These are phyloP conservation scores for Tricholoma matsutake DNA, from an alignment of 768 basidiomycete genomes.

Conservation along the genomic window DNA sequence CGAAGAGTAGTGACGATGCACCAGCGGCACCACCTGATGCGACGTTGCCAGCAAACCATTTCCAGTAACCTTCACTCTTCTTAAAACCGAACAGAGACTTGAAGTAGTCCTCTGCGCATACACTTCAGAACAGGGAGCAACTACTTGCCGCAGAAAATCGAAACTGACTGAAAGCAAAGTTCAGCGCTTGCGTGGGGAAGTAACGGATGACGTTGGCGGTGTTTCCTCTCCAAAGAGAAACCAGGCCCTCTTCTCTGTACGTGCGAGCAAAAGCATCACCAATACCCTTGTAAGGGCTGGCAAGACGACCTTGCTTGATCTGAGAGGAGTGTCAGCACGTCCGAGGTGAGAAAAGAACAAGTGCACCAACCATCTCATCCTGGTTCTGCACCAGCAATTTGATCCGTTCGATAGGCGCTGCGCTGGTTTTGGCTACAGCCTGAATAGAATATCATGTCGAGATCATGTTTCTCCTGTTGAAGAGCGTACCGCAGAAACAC, in stretches of 20 bases:
- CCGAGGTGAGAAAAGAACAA: slow-evolving; percentile 12
- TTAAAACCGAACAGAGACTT: slow-evolving; percentile 99
- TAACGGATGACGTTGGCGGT: slow-evolving; percentile 99
- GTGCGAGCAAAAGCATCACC: slow-evolving; percentile 89
- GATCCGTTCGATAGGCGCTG: slow-evolving; percentile 99
- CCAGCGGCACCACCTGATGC: slow-evolving; percentile 99
- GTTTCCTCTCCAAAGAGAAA: slow-evolving; percentile 98
- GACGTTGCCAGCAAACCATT: slow-evolving; percentile 97
- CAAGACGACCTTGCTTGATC: slow-evolving; percentile 99
- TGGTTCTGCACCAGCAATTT: slow-evolving; percentile 98
- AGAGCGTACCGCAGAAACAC: slow-evolving; percentile 80
- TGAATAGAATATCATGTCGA: slow-evolving; percentile 28
- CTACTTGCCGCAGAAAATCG: not conserved
- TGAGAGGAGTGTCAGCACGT: slow-evolving; percentile 40
- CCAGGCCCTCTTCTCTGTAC: slow-evolving; percentile 91
- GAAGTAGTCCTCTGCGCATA: slow-evolving; percentile 86
- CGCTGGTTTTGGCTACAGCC: slow-evolving; percentile 99
- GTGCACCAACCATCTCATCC: slow-evolving; percentile 87
- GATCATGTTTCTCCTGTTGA: not conserved
- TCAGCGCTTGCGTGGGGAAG: slow-evolving; percentile 99
- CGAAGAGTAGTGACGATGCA: slow-evolving; percentile 97
- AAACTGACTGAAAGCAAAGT: slow-evolving; percentile 98
- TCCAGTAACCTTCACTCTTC: slow-evolving; percentile 97
- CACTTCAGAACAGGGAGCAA: not conserved
- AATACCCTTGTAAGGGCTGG: slow-evolving; percentile 95